These are phyloP conservation scores for Exidia glandulosa DNA, from an alignment of 768 basidiomycete species.

Conservation along the genomic window DNA sequence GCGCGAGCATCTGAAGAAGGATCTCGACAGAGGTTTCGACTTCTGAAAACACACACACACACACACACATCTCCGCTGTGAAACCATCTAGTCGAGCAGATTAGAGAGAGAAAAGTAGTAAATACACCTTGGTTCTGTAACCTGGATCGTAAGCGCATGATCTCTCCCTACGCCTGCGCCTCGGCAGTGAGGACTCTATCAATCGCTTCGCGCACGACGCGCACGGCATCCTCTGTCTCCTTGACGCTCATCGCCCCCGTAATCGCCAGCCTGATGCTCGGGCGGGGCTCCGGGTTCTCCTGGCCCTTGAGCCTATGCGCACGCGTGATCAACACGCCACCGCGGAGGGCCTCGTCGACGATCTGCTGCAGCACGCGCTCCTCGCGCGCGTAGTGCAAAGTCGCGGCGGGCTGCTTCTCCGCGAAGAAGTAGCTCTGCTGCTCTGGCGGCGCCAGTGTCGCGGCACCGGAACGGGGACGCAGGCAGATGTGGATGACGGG, in stretches of 20 bases:
- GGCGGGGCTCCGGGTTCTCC: conserved; percentile 70
- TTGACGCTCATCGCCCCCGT: conserved; percentile 73
- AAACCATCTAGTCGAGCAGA: neutral
- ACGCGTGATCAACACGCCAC: conserved; percentile 78
- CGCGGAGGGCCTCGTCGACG: conserved; percentile 73
- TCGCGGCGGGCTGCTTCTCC: conserved; percentile 31
- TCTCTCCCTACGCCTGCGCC: neutral
- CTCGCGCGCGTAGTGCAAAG: conserved; percentile 52
- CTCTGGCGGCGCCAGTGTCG: too few species aligned
- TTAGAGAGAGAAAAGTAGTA: neutral
- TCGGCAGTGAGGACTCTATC: neutral
- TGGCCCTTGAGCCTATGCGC: conserved; percentile 74
- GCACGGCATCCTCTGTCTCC: conserved; percentile 83
- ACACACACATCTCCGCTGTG: neutral
- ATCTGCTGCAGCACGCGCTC: conserved; percentile 82
- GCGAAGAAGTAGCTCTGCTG: neutral
- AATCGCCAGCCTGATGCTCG: conserved; percentile 77
- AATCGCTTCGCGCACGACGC: conserved; percentile 29
- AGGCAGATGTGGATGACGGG: conserved; percentile 71
- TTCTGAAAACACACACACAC: conserved; percentile 32
- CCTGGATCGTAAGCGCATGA: neutral
- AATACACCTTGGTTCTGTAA: neutral
- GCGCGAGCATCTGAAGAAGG: conserved; percentile 72
- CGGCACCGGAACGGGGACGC: too few species aligned
- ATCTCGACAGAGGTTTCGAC: conserved; percentile 80